Base-by-base conservation (phyloP, 2,329 filamentous ascomycete genomes). In the Fusarium sp. region DNA sequence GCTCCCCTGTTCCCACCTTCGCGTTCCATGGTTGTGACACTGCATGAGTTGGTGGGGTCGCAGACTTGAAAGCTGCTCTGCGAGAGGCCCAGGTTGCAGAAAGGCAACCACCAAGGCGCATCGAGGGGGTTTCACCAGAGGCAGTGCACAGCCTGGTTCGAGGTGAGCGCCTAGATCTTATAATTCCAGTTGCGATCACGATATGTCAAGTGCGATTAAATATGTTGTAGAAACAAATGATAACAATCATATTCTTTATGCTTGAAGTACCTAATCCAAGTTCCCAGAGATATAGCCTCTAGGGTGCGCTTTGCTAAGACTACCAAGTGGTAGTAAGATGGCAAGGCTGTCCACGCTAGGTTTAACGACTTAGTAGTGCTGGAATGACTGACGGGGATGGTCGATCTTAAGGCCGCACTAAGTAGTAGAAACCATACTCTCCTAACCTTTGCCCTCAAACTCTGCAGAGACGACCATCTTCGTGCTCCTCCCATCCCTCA, bases 401-500 rank as follows among this genome's bases (percentile, higher is more conserved):
- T 9, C 2, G 8, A 27, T 27, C 4, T 27, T 9, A 27, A 27
- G 27, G 27, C 8, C 27, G 7, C 7, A 27, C 8, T 1, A 10
- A 34, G 13, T 1, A 34, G 33, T 34, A 11, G n/a, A 40, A 40
- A 7, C 2, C 11, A 1, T 42, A 0, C 18, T 42, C n/a, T 14
- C 18, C 11, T 1, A 20, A 6, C 3, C 3, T 0, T 42, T 20
- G 4, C 18, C 38, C 11, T 42, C 14, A 10, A 11, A 46, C 20
- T 25, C 42, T 46, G 14, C 78, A 79, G 0, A 79, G 71, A 2
- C 51, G 73, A 0, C 76, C 77, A 31, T 76, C 61, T 0, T 61
- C 10, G 0, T 55, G 56, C 29, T 79, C 68, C 49, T 71, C 55
- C 81, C 82, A 84, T 0, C 73, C 70, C 46, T 84, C 81, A 57